Conservation (phyloP, 2,329 filamentous ascomycete genomes). For the Penicillium sp. region DNA sequence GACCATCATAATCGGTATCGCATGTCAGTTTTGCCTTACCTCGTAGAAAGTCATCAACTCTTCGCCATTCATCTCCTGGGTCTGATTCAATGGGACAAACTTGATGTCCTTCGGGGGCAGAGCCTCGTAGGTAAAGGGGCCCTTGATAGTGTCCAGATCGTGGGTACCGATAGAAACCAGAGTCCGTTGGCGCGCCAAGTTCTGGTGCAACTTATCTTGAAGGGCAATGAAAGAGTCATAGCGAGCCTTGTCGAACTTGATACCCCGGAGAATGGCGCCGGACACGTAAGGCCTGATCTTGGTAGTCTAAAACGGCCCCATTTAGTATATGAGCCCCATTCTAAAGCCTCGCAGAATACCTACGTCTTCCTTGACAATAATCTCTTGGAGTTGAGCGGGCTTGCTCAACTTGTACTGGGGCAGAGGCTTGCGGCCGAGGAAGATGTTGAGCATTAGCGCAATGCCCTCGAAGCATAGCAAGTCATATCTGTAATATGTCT, state of each 20-base stretch:
- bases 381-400: slow-evolving; percentile 69
- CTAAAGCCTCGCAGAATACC: slow-evolving; percentile 14
- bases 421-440: slow-evolving; percentile 67
- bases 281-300: slow-evolving; percentile 83
- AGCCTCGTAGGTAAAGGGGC: slow-evolving; percentile 95
- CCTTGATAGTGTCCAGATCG: slow-evolving; percentile 86
- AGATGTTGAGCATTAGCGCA: slow-evolving; percentile 90
- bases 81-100: slow-evolving; percentile 87
- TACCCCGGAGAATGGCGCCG: slow-evolving; percentile 78
- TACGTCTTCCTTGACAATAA: slow-evolving; percentile 68
- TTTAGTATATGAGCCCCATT: slow-evolving; percentile 6
- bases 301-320: slow-evolving; percentile 51
- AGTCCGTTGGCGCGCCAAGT: slow-evolving; percentile 85
- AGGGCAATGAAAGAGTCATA: slow-evolving; percentile 97
- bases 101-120: slow-evolving; percentile 85
- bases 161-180: slow-evolving; percentile 97
- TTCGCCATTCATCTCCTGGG: slow-evolving; percentile 75
- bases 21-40: slow-evolving; percentile 31
- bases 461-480: slow-evolving; percentile 98
- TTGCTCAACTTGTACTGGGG: slow-evolving; percentile 75
- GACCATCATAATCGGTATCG: not conserved
- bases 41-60: slow-evolving; percentile 93
- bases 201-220: slow-evolving; percentile 97
- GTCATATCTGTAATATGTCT: slow-evolving; percentile 54
- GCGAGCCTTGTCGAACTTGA: slow-evolving; percentile 83